Base-by-base conservation (phyloP, 345 rosid genomes). In the Murraya paniculata region DNA sequence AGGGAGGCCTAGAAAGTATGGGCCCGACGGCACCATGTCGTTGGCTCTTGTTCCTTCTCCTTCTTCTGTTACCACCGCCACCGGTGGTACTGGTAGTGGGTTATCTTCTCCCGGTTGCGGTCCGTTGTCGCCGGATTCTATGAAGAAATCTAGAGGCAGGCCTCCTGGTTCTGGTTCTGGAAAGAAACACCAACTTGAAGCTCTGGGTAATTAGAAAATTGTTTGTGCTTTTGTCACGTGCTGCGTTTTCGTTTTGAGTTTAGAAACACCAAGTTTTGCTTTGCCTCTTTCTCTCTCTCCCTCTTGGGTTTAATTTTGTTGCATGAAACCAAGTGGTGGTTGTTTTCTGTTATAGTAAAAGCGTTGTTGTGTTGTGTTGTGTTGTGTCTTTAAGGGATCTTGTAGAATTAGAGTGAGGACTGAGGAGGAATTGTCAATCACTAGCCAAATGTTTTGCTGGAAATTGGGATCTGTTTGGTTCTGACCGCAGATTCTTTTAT, bases 91-190 rank as follows among this genome's bases (percentile, higher is more conserved):
- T 13, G 50, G 57, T 18, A 53, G 57, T 5, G 88, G 84, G 24
- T 83, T 81, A 80, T 69, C 87, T 56, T 66, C 87, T 7, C 81
- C 85, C 48, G 5, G 38, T 6, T 22, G 66, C 21, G 45, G 41
- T 45, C 38, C 81, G 7, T 70, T 60, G 7, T 85, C 92, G 13
- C 81, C 87, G 25, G 79, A 86, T 76, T 84, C 92, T 10, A 61
- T 71, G 65, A 89, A 91, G 89, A 94, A 94, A 68, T 78, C 84
- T 57, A 86, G 95, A 82, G 98, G 98, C 41, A 88, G 98, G 79
- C 98, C 98, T 31, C 98, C 88, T 69, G 98, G 98, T 41, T 91
- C 98, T n/a, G 75, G 79, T 36, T 91, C 98, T n/a, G 75, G 79
- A 81, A 95, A 88, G 82, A 91, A 90, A 82, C 90, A 79, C 64